Conservation (phyloP, 371 early-diverging fungal genomes). For the Coemansia sp. region DNA sequence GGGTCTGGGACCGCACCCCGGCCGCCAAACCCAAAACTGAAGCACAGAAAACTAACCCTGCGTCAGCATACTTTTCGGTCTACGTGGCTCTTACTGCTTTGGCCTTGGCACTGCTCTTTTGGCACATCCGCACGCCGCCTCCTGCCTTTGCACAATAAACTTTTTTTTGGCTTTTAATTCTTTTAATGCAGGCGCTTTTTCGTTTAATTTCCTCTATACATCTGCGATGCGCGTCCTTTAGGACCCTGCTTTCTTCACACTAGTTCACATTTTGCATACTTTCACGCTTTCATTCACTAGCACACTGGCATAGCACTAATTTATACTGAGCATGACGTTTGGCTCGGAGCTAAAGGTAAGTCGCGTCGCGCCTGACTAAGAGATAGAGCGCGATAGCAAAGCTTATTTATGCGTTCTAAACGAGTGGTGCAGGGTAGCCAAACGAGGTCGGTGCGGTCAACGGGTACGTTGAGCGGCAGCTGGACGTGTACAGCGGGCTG, state of each 20-base stretch:
- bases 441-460: constrained; percentile 46
- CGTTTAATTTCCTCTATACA: no score
- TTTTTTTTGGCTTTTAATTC: neutral
- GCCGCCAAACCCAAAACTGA: neutral
- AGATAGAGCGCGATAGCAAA: neutral
- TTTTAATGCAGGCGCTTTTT: neutral
- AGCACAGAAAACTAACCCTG: neutral
- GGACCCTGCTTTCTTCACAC: neutral
- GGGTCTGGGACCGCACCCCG: constrained; percentile 6
- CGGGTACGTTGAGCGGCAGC: constrained; percentile 42
- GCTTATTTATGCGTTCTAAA: no score
- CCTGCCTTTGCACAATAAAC: neutral
- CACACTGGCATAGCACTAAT: no score
- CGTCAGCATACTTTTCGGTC: constrained; percentile 1
- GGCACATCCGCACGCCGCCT: neutral
- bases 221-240: no score
- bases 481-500: constrained; percentile 30
- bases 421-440: constrained; percentile 13
- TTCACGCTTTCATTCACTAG: no score
- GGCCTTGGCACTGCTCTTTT: neutral
- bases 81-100: neutral
- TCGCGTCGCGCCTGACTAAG: neutral
- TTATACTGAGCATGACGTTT: constrained; percentile 26
- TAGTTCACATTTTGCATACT: no score
- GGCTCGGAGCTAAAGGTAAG: constrained; percentile 45